Evolutionary conservation across 352 stramenopile genomes (phyloP).

Genomic region (Phytophthora palmivora): DNA sequence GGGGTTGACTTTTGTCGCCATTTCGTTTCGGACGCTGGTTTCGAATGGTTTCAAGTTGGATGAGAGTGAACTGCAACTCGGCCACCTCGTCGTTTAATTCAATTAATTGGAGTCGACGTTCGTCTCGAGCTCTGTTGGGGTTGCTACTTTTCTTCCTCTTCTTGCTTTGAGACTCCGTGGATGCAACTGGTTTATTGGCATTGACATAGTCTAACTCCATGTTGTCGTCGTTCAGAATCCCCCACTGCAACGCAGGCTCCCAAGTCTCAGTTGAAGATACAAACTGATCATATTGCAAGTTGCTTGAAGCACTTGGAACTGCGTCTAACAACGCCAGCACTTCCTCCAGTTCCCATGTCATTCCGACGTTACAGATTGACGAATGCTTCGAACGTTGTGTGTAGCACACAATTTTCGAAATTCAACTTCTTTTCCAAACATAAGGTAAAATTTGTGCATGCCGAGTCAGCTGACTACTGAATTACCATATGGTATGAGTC

Average conservation of each 20-base stretch:
- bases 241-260: constrained; percentile 5
- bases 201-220: not conserved
- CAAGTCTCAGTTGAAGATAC: not conserved
- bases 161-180: not conserved
- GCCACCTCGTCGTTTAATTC: constrained; percentile 18
- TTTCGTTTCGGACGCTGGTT: constrained; percentile 5
- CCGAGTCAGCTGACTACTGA: constrained; percentile 26
- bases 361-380: not conserved
- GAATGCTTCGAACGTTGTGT: too few species aligned
- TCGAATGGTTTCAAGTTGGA: constrained; percentile 13
- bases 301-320: not conserved
- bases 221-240: constrained; percentile 5
- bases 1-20: constrained; percentile 1
- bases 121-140: constrained; percentile 36
- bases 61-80: constrained; percentile 23
- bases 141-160: constrained; percentile 27
- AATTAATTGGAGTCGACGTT: constrained; percentile 30
- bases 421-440: too few species aligned
- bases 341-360: constrained; percentile 20
- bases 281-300: not conserved
- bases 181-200: not conserved
- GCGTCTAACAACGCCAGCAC: constrained; percentile 22
- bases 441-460: too few species aligned
- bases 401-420: too few species aligned
- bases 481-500: constrained; percentile 25